A percentile compares a stretch with the other conserved stretches of the same genome.
phyloP scores from a whole-genome alignment of 805 yeast species.

The Teunomyces pallodes region DNA sequence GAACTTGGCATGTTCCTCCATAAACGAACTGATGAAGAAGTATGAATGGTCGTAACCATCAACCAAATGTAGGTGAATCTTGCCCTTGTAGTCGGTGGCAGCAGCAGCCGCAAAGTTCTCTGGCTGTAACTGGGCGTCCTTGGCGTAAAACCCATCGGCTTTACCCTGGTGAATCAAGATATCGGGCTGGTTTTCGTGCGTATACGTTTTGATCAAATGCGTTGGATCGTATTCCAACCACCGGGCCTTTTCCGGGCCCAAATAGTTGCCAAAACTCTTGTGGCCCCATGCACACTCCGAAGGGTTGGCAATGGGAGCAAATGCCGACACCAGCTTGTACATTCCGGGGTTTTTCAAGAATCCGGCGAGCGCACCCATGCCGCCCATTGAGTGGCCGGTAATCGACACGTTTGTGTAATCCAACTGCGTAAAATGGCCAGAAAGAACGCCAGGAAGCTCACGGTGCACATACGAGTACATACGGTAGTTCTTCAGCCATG shows the following conservation, averaged over 20 bases:
- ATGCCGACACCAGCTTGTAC: constrained; percentile 82
- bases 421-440: constrained; percentile 42
- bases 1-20: constrained; percentile 78
- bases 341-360: constrained; percentile 64
- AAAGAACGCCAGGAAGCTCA: constrained; percentile 62
- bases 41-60: constrained; percentile 92
- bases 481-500: constrained; percentile 69
- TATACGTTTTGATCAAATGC: constrained; percentile 57
- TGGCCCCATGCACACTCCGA: constrained; percentile 79
- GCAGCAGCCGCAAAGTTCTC: constrained; percentile 57
- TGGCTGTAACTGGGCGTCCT: constrained; percentile 67
- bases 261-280: constrained; percentile 76
- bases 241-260: constrained; percentile 56
- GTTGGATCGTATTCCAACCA: constrained; percentile 89
- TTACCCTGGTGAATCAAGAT: constrained; percentile 84
- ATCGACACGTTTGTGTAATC: constrained; percentile 69
- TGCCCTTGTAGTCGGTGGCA: constrained; percentile 52
- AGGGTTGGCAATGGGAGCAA: constrained; percentile 89
- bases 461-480: constrained; percentile 82
- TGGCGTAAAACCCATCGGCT: constrained; percentile 67
- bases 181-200: constrained; percentile 41
- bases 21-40: constrained; percentile 78
- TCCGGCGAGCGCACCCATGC: constrained; percentile 81
- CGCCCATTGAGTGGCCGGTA: constrained; percentile 99
- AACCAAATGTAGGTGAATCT: constrained; percentile 57